These are phyloP conservation scores for Gaeumannomyces tritici DNA, from an alignment of 2,329 filamentous ascomycete genomes.

Conservation along the genomic window DNA sequence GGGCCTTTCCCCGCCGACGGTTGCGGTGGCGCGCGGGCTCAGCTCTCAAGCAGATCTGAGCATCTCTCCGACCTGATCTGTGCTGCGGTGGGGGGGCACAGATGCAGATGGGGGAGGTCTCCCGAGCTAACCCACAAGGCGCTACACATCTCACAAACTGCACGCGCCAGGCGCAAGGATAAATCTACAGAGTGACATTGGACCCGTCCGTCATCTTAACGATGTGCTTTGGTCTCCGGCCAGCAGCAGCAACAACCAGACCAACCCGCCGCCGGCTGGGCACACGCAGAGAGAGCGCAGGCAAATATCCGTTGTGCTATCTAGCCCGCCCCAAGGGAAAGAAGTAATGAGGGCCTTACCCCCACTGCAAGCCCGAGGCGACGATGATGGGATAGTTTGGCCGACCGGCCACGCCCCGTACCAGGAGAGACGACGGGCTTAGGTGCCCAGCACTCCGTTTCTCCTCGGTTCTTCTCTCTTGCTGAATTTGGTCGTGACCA, in stretches of 20 bases:
- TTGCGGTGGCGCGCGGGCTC: background rate
- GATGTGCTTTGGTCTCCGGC: no score
- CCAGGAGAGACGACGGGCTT: background rate
- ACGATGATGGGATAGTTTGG: background rate
- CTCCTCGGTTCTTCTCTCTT: background rate
- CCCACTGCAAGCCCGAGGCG: background rate
- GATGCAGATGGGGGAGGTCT: background rate
- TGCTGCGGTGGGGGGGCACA: background rate
- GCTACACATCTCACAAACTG: background rate
- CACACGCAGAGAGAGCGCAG: background rate
- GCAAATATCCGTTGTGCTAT: background rate
- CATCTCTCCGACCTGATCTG: background rate
- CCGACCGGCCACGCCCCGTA: background rate
- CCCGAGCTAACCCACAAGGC: background rate
- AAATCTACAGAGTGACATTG: background rate
- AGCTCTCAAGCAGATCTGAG: background rate
- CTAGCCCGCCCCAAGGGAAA: no score
- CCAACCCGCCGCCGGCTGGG: no score
- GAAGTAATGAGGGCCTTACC: background rate
- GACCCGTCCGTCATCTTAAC: background rate
- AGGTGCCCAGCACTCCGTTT: background rate
- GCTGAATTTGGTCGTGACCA: background rate
- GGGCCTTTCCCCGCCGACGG: no score
- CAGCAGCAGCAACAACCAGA: no score
- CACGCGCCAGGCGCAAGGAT: background rate